Evolutionary conservation across 2,329 filamentous ascomycete species (phyloP), one percentile per base, ranked within the genome.

Genomic region (Aspergillus brasiliensis): DNA sequence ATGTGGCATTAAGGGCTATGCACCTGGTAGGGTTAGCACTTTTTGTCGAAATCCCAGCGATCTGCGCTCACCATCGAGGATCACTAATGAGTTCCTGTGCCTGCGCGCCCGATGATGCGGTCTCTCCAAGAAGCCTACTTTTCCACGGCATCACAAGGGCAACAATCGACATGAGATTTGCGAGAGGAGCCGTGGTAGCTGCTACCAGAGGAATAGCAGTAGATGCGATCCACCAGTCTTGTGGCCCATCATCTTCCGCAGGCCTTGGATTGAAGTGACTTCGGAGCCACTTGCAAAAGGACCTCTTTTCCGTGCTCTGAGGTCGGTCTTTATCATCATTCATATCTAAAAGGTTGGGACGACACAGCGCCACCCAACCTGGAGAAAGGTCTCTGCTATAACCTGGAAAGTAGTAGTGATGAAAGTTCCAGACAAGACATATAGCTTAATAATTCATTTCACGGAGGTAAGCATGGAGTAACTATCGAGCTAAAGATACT

Each of bases 81-180:
- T 96, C 92, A 0, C 65, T 42, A 57, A 90, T 82, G 23, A 84
- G 86, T 0, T 85, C 71, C 2, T 86, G 85, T 13, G 79, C 67
- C 48, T 80, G 63, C 25, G 57, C 66, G 34, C 67, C 81, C 65
- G 86, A 87, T 1, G 82, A 72, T 5, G 82, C 78, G 0, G 71
- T 68, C 8, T 63, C 60, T 63, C 80, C 78, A 49, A 80, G 72
- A 40, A 84, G 77, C 44, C 81, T 70, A 56, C 82, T 79, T 61
- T 91, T 83, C 93, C 92, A 97, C 21, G 86, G 86, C 27, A 87
- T 88, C 1, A 91, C 91, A n/a, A 97, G 82, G 7, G 92, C 91
- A 62, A 90, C 92, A 60, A 97, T 92, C 59, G 90, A 94, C 76
- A 95, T 90, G 28, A 95, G 88, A 59, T 93, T 96, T 2, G 93